phyloP scores from a whole-genome alignment of 2,329 filamentous ascomycete species.

The Exophiala sp. region DNA sequence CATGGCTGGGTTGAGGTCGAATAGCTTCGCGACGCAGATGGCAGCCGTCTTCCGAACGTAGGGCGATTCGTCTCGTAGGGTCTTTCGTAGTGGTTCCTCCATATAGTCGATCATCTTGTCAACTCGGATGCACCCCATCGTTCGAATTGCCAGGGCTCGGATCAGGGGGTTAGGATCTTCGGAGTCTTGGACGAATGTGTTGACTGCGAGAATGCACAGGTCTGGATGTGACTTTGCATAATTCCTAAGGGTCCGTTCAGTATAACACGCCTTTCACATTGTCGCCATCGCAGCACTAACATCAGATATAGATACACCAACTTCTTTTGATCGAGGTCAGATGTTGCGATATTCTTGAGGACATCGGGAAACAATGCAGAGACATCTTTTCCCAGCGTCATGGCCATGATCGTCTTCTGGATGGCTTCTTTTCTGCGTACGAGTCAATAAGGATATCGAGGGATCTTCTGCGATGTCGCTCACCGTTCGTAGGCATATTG shows the following conservation, averaged over 20 bases:
- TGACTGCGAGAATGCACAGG: constrained; percentile 95
- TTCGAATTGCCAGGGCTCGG: constrained; percentile 87
- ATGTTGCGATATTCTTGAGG: constrained; percentile 95
- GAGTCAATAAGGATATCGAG: constrained; percentile 20
- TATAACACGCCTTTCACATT: not conserved
- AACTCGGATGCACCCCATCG: constrained; percentile 96
- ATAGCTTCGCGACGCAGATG: constrained; percentile 95
- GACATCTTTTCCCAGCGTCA: constrained; percentile 98
- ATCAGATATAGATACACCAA: constrained; percentile 97
- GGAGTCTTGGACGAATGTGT: constrained; percentile 97
- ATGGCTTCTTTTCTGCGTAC: constrained; percentile 79
- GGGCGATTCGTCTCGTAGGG: constrained; percentile 90
- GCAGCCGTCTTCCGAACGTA: constrained; percentile 98
- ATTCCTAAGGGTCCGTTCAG: constrained; percentile 58
- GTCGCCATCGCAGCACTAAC: constrained; percentile 48
- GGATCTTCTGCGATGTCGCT: constrained; percentile 25
- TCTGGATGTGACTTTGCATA: constrained; percentile 99
- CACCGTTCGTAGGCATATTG: constrained; percentile 96
- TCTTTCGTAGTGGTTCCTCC: constrained; percentile 96
- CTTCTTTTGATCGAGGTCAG: constrained; percentile 96
- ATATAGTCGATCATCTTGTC: constrained; percentile 99
- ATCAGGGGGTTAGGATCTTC: constrained; percentile 97
- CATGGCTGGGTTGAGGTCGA: constrained; percentile 85
- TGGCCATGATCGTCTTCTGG: constrained; percentile 99
- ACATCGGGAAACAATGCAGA: constrained; percentile 96